These are phyloP conservation scores for Aspergillus versicolor DNA, from an alignment of 2,329 filamentous ascomycete genomes.

Conservation along the genomic window DNA sequence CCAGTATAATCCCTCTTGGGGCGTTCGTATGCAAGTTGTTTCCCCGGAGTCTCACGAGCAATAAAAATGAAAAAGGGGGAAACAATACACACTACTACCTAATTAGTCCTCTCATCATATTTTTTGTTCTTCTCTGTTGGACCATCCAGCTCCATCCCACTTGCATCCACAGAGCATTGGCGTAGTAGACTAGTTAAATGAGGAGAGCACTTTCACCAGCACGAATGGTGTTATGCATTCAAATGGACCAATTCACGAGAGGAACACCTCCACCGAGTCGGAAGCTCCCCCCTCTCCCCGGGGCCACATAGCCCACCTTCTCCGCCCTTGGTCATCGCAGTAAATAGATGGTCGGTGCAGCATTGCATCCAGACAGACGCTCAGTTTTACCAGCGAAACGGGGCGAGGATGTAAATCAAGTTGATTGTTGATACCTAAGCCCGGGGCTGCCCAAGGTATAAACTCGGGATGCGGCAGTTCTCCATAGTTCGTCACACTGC, in stretches of 20 bases:
- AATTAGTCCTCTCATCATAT: not conserved
- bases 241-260: not conserved
- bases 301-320: not conserved
- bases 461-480: not conserved
- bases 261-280: not conserved
- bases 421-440: no score
- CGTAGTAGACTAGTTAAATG: not conserved
- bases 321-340: not conserved
- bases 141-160: not conserved
- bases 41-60: not conserved
- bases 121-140: not conserved
- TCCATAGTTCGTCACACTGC: not conserved
- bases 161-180: not conserved
- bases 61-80: not conserved
- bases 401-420: not conserved
- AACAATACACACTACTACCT: not conserved
- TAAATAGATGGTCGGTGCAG: not conserved
- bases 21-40: not conserved
- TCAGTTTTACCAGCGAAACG: not conserved
- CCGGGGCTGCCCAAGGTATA: not conserved
- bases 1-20: not conserved
- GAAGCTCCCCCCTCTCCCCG: not conserved
- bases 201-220: not conserved
- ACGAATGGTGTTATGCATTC: not conserved
- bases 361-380: not conserved